These are phyloP conservation scores for Escallonia rubra DNA, from an alignment of 129 eudicot species.

Conservation along the genomic window DNA sequence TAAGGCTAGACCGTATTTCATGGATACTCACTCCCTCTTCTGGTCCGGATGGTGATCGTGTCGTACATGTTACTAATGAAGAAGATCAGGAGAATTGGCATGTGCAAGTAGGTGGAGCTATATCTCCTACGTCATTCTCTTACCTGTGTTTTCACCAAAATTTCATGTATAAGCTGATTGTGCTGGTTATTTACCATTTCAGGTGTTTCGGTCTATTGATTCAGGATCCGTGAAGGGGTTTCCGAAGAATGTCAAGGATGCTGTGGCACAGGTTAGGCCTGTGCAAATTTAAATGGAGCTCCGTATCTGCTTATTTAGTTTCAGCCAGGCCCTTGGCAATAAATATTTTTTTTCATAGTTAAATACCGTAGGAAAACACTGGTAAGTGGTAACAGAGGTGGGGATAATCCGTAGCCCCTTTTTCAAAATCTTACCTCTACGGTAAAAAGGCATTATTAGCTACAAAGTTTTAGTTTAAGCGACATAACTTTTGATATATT, in stretches of 20 bases:
- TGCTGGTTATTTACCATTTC: not conserved
- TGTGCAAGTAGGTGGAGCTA: constrained; percentile 22
- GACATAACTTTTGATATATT: too few species aligned
- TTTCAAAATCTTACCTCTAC: too few species aligned
- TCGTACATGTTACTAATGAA: constrained; percentile 18
- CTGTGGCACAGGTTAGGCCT: constrained; percentile 26
- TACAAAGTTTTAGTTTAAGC: too few species aligned
- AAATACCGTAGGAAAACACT: not conserved
- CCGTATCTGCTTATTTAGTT: not conserved
- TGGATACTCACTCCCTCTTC: constrained; percentile 26
- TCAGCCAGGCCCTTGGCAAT: not conserved
- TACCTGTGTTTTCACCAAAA: not conserved
- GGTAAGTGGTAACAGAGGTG: too few species aligned
- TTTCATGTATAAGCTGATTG: not conserved
- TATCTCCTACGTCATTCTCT: not conserved
- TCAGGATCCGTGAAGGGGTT: constrained; percentile 38
- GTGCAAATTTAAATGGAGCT: not conserved
- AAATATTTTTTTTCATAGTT: not conserved
- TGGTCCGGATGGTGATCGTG: constrained; percentile 25
- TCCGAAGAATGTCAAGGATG: constrained; percentile 28
- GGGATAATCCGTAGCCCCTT: too few species aligned
- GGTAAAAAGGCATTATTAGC: too few species aligned
- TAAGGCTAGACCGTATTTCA: constrained; percentile 28
- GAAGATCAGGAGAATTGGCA: constrained; percentile 36
- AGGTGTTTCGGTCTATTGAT: constrained; percentile 39